phyloP scores from a whole-genome alignment of 495 filamentous ascomycete genomes.

The Hypomontagnella submonticulosa region DNA sequence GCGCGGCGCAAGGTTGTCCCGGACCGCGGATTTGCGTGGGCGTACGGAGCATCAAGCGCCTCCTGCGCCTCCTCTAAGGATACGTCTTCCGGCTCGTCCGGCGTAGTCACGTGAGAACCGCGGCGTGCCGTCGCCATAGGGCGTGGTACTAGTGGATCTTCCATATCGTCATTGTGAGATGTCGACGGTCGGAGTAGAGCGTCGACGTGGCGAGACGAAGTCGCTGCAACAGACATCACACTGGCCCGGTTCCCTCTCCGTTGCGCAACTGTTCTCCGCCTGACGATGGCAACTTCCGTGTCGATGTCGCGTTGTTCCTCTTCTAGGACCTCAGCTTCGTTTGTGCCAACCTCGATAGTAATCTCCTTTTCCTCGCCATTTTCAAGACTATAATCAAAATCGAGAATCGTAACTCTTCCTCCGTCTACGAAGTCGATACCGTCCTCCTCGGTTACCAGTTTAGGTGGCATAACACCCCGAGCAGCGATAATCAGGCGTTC shows the following conservation, averaged over 20 bases:
- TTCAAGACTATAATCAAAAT: constrained; percentile 71
- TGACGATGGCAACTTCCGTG: constrained; percentile 82
- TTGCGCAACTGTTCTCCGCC: constrained; percentile 76
- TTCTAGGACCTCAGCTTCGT: constrained; percentile 72
- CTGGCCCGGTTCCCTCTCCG: constrained; percentile 55
- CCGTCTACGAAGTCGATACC: constrained; percentile 82
- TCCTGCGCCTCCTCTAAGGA: constrained; percentile 64
- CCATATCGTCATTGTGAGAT: constrained; percentile 49
- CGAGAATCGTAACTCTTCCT: constrained; percentile 78
- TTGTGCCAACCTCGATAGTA: constrained; percentile 79
- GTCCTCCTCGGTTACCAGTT: constrained; percentile 72
- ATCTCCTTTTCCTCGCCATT: constrained; percentile 67
- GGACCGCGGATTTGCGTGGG: constrained; percentile 81
- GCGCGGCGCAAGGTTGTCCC: constrained; percentile 79
- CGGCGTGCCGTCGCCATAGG: constrained; percentile 48
- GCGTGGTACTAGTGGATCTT: constrained; percentile 57
- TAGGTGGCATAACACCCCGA: constrained; percentile 73
- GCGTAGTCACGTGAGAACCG: constrained; percentile 2
- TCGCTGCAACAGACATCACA: constrained; percentile 51
- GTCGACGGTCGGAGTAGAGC: constrained; percentile 58
- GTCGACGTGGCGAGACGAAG: constrained; percentile 52
- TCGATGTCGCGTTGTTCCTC: constrained; percentile 83
- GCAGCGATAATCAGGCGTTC: constrained; percentile 80
- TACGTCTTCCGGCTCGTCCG: constrained; percentile 42
- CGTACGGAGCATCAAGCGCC: constrained; percentile 75